A percentile compares a stretch with the other conserved stretches of the same genome.
Evolutionary conservation across 768 basidiomycete genomes (phyloP).

Genomic region (Hydnum rufescens): DNA sequence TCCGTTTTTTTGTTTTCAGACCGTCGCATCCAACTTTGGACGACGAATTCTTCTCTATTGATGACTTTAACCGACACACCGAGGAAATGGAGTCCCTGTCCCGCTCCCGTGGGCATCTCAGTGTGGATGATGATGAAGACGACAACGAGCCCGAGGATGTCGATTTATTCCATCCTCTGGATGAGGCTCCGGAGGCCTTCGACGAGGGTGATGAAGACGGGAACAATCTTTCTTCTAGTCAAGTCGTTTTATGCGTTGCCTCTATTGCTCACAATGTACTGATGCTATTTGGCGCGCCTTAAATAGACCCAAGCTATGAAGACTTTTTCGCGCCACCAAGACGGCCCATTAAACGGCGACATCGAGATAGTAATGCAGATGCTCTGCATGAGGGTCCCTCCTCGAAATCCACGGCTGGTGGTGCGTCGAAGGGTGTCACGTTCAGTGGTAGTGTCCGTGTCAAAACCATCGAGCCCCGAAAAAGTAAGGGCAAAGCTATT

Average conservation of each 20-base stretch:
- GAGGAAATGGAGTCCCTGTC: conserved; percentile 53
- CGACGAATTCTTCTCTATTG: conserved; percentile 80
- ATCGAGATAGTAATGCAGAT: background rate
- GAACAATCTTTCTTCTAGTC: background rate
- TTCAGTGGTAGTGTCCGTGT: conserved; percentile 69
- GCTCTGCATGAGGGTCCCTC: background rate
- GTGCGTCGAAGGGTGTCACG: conserved; percentile 28
- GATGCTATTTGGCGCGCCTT: background rate
- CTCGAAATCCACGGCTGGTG: background rate
- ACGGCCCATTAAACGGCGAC: background rate
- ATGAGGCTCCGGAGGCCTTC: conserved; percentile 20
- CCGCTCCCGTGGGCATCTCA: conserved; percentile 40
- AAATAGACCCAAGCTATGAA: conserved; percentile 40
- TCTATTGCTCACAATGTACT: background rate
- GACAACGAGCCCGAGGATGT: conserved; percentile 30
- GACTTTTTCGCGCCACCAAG: conserved; percentile 58
- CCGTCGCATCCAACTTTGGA: conserved; percentile 38
- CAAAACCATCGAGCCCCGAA: conserved; percentile 58
- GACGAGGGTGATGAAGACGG: conserved; percentile 29
- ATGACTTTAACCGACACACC: conserved; percentile 70
- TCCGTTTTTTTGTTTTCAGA: conserved; percentile 14
- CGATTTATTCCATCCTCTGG: conserved; percentile 49
- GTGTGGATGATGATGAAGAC: conserved; percentile 28
- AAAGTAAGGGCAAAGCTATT: conserved; percentile 30
- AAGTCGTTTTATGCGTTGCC: background rate